A percentile compares a stretch with the other conserved stretches of the same genome.
Conservation (phyloP, 208 protist species). For the Novymonas esmeraldas region DNA sequence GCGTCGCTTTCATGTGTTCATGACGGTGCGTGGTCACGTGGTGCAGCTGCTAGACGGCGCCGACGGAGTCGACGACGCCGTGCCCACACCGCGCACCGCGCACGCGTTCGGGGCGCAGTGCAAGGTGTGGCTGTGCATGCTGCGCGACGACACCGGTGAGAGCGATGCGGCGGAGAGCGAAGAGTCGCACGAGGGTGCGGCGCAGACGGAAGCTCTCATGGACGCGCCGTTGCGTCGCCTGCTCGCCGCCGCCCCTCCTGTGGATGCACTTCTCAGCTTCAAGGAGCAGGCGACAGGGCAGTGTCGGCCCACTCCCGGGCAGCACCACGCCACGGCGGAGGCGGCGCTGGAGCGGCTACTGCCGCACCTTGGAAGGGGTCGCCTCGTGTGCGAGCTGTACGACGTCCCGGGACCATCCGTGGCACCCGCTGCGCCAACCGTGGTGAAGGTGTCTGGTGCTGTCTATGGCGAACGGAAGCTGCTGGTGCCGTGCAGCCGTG, state of each 20-base stretch:
- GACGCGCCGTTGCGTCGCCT: conserved; percentile 20
- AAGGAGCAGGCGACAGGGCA: conserved; percentile 11
- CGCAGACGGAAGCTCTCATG: conserved; percentile 6
- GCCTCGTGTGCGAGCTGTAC: conserved; percentile 17
- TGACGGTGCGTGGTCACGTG: conserved; percentile 70
- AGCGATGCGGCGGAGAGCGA: conserved; percentile 8
- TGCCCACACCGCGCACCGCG: conserved; percentile 9
- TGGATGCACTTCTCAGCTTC: conserved; percentile 44
- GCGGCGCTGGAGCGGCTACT: conserved; percentile 28
- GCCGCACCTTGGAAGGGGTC: conserved; percentile 20
- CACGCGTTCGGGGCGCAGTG: conserved; percentile 28
- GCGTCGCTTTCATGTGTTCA: conserved; percentile 70
- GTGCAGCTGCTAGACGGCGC: conserved; percentile 62
- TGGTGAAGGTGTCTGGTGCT: conserved; percentile 39
- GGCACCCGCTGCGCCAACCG: conserved; percentile 1
- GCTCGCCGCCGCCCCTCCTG: conserved; percentile 26
- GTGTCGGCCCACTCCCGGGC: background rate
- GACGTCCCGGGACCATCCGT: conserved; percentile 16
- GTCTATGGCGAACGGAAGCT: conserved; percentile 58
- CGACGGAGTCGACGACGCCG: background rate
- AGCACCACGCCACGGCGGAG: conserved; percentile 21
- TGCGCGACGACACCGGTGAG: conserved; percentile 56
- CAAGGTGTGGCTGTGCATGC: conserved; percentile 70
- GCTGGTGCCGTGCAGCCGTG: conserved; percentile 52
- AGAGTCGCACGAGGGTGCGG: conserved; percentile 9